phyloP scores from a whole-genome alignment of 169 alveolate genomes.

The Plasmodium sp. region DNA sequence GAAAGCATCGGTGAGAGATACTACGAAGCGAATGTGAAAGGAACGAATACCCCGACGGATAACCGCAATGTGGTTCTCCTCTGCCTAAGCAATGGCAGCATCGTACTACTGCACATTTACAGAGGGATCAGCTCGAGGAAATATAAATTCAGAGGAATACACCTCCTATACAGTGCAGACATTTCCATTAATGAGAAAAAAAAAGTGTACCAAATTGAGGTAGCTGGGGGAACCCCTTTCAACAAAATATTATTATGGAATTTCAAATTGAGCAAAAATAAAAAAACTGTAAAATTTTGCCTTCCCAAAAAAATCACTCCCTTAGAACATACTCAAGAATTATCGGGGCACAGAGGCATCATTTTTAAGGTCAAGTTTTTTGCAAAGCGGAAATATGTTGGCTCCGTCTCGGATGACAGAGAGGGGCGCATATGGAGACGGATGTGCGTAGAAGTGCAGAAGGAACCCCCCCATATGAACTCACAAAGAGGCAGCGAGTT shows the following conservation, averaged over 20 bases:
- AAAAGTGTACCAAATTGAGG: not conserved
- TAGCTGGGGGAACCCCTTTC: slow-evolving; percentile 72
- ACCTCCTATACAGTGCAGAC: slow-evolving; percentile 68
- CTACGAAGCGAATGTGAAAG: not conserved
- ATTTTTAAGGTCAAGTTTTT: slow-evolving; percentile 71
- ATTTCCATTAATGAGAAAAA: slow-evolving; percentile 29
- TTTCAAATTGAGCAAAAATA: not conserved
- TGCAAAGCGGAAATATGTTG: slow-evolving; percentile 22
- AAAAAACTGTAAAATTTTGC: not conserved
- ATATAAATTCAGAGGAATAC: slow-evolving; percentile 43
- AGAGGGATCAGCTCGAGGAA: slow-evolving; percentile 22
- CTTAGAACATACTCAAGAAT: slow-evolving; percentile 10
- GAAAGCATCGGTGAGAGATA: not conserved
- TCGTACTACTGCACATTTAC: slow-evolving; percentile 33
- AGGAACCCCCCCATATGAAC: not conserved
- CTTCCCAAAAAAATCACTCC: not conserved
- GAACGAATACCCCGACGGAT: not conserved
- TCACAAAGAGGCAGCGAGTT: not conserved
- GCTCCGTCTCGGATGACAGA: slow-evolving; percentile 70
- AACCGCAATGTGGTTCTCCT: not conserved
- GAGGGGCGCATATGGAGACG: slow-evolving; percentile 60
- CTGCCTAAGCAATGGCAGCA: slow-evolving; percentile 59
- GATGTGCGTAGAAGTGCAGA: not conserved
- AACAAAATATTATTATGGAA: slow-evolving; percentile 60
- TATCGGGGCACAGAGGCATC: slow-evolving; percentile 63